Evolutionary conservation across 2,329 filamentous ascomycete species (phyloP), one percentile per base, ranked within the genome.

Genomic region (Xylariaceae sp.): DNA sequence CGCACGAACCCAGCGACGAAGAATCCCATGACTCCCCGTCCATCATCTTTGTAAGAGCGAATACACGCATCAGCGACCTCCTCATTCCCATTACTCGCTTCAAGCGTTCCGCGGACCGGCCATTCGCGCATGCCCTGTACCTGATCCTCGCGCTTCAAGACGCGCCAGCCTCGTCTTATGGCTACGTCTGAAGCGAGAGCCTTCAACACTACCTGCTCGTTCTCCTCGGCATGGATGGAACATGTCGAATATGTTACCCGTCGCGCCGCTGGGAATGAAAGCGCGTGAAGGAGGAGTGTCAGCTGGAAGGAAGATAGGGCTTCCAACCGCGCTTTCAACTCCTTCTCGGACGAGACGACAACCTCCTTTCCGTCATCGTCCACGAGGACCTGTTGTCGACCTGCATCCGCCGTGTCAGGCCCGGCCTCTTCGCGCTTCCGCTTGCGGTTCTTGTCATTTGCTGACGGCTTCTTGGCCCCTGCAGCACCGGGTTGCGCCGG

Each of bases 171-270:
- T 34, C 82, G 75, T 60, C 79, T 71, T 64, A 76, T 79, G 0
- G 90, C 92, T 9, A 89, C 73, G 0, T 84, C 77, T 0, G 90
- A 93, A 5, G 74, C 72, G 44, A 97, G 77, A 0, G 90, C 88
- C 51, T 82, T 80, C 58, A 87, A 74, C 0, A 97, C 91, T 0
- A 97, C 92, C 1, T 82, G 75, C 74, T 99, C 94, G 68, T 99
- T 97, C 73, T 99, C 94, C 65, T 89, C 83, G 0, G 84, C 82
- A 71, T 97, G 88, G 2, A 96, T 77, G 0, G 93, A 97, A 72
- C 94, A 99, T 0, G 94, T 97, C 39, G 92, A 96, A 72, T 97
- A 99, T 0, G 90, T 92, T 49, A 97, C 86, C 65, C 85, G 87
- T 10, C 73, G 80, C 0, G 90, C 91, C 1, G 82, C 79, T 0